phyloP scores from a whole-genome alignment of 192 early-diverging fungal genomes.

The Lobosporangium transversale region DNA sequence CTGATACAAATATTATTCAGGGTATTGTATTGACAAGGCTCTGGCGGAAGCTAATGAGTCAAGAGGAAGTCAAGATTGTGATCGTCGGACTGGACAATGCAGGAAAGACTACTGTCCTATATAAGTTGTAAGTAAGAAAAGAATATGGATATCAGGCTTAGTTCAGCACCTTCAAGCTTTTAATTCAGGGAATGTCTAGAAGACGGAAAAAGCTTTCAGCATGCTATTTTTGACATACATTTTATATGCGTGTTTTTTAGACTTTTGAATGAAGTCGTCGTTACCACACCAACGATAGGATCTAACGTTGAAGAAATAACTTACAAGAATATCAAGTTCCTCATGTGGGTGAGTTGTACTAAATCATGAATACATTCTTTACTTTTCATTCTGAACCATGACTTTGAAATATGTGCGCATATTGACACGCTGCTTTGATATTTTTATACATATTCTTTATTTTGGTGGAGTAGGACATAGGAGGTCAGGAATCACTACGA shows the following conservation, averaged over 20 bases:
- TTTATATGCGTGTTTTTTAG: no score
- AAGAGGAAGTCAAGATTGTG: slow-evolving; percentile 75
- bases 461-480: slow-evolving; percentile 66
- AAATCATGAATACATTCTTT: no score
- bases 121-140: slow-evolving; percentile 60
- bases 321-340: slow-evolving; percentile 75
- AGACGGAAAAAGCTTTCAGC: no score
- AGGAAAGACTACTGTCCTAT: slow-evolving; percentile 74
- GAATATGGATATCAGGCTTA: background rate
- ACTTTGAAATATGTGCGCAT: no score
- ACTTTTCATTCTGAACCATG: background rate
- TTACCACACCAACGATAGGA: slow-evolving; percentile 77
- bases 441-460: no score
- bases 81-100: slow-evolving; percentile 79
- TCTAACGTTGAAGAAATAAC: slow-evolving; percentile 75
- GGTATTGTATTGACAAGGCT: slow-evolving; percentile 60
- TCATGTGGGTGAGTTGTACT: slow-evolving; percentile 72
- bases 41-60: slow-evolving; percentile 67
- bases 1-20: no score
- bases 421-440: no score
- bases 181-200: no score
- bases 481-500: slow-evolving; percentile 70
- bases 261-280: slow-evolving; percentile 68
- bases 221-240: no score
- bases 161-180: no score